Base-by-base conservation (phyloP, 2,329 filamentous ascomycete genomes). In the Xylogone sp. region DNA sequence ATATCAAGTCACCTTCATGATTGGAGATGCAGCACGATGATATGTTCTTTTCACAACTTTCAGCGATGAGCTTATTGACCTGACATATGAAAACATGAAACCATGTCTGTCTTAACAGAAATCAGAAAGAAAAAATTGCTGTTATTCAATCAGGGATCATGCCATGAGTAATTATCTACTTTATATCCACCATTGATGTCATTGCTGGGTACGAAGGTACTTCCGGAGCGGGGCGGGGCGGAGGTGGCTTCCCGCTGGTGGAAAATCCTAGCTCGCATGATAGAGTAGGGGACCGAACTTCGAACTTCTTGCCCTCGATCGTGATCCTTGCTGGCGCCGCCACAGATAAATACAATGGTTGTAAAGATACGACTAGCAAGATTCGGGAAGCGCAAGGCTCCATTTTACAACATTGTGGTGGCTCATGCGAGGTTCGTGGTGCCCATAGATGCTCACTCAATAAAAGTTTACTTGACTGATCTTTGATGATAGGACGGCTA, bases 401-500 rank as follows among this genome's bases (percentile, higher is more conserved):
- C 94, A 2, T 87, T 97, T 63, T 99, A 96, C 80, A 99, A 99
- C 75, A 97, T 99, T 58, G 90, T 97, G 59, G 89, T 99, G 58
- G 83, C 91, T 16, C 93, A 97, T 66, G 92, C 92, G 45, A 86
- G 92, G 89, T 95, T 81, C 59, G 77, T 57, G 24, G n/a, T 42
- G 45, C 9, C 43, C 42, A 22, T 24, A n/a, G n/a, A n/a, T n/a
- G n/a, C n/a, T 16, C 31, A 31, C 44, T 42, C 21, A 19, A 18
- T 29, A 7, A 31, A 19, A 27, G 13, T 24, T n/a, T 49, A 34
- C 9, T 20, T 12, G 20, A 48, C 46, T 55, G 45, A 56, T 44
- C 42, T 27, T 22, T 29, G 1, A 19, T 24, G 16, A 29, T 62
- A 95, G 90, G 59, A 90, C 91, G 42, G 92, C 94, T 34, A 84